Evolutionary conservation across 352 stramenopile genomes (phyloP).

Genomic region (Achlya hypogyna): DNA sequence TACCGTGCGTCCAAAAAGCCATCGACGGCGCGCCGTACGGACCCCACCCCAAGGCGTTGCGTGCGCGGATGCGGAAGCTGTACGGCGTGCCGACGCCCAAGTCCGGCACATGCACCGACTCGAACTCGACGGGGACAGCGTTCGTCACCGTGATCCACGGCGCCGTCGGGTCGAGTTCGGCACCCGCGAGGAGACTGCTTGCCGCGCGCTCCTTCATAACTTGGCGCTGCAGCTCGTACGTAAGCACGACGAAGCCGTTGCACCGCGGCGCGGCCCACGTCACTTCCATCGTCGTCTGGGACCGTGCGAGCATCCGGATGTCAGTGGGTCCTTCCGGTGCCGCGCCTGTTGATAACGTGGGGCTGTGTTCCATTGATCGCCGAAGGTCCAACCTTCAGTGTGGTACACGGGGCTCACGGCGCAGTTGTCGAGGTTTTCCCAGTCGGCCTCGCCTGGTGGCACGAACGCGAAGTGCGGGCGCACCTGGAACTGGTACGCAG

Average conservation of each 20-base stretch:
- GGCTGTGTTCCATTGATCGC: too few species aligned
- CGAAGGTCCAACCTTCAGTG: constrained; percentile 14
- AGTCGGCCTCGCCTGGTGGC: constrained; percentile 16
- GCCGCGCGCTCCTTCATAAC: not conserved
- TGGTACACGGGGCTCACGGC: constrained; percentile 18
- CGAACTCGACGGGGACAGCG: constrained; percentile 20
- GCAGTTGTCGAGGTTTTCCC: constrained; percentile 30
- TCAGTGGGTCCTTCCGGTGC: constrained; percentile 31
- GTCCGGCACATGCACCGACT: not conserved
- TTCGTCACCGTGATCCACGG: constrained; percentile 11
- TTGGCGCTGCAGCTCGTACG: constrained; percentile 24
- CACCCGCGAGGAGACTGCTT: not conserved
- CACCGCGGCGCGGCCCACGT: constrained; percentile 39
- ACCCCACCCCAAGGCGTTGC: constrained; percentile 23
- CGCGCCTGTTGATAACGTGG: constrained; percentile 27
- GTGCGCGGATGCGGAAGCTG: constrained; percentile 24
- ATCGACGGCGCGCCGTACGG: not conserved
- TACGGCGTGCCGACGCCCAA: constrained; percentile 19
- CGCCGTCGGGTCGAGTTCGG: not conserved
- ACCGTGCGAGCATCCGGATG: constrained; percentile 30
- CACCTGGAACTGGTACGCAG: constrained; percentile 40
- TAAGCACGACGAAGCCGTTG: constrained; percentile 34
- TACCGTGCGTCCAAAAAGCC: constrained; percentile 28
- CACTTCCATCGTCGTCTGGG: constrained; percentile 29
- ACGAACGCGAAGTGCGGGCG: constrained; percentile 32